Evolutionary conservation across 2,329 filamentous ascomycete genomes (phyloP).

Genomic region (Samsoniella hepiali): DNA sequence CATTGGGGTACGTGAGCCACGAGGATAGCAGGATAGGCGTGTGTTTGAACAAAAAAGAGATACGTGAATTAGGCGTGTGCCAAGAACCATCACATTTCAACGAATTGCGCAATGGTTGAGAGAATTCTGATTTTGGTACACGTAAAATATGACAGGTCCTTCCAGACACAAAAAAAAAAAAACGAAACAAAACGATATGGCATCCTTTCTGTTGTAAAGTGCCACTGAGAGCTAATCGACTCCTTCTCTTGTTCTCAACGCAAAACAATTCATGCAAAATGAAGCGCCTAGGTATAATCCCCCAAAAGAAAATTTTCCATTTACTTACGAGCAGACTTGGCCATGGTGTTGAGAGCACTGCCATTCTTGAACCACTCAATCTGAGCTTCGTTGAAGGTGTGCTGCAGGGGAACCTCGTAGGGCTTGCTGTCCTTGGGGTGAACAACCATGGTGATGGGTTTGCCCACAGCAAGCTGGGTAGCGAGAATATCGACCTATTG

Average conservation of each 20-base stretch:
- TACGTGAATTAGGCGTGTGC: not conserved
- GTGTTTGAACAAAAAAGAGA: not conserved
- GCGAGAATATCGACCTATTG: constrained; percentile 72
- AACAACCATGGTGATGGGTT: constrained; percentile 87
- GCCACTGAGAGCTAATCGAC: constrained; percentile 1
- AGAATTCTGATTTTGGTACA: constrained; percentile 12
- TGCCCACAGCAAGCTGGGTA: constrained; percentile 86
- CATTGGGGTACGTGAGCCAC: too few species aligned
- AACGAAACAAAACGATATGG: not conserved
- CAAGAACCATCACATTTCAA: not conserved
- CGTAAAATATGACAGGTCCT: constrained; percentile 14
- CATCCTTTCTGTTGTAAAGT: not conserved
- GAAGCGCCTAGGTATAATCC: constrained; percentile 17
- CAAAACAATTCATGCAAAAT: constrained; percentile 14
- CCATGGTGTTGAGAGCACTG: constrained; percentile 97
- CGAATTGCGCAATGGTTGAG: not conserved
- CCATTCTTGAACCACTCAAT: constrained; percentile 99
- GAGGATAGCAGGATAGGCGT: not conserved
- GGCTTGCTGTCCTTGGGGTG: constrained; percentile 82
- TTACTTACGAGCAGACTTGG: constrained; percentile 55
- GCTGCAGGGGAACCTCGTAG: constrained; percentile 79
- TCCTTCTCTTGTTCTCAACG: constrained; percentile 10
- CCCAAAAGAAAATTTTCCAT: not conserved
- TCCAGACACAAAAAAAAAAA: constrained; percentile 8
- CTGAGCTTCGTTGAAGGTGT: constrained; percentile 98